Conservation (phyloP, 2,329 filamentous ascomycete species). For the Arachnopeziza araneosa region DNA sequence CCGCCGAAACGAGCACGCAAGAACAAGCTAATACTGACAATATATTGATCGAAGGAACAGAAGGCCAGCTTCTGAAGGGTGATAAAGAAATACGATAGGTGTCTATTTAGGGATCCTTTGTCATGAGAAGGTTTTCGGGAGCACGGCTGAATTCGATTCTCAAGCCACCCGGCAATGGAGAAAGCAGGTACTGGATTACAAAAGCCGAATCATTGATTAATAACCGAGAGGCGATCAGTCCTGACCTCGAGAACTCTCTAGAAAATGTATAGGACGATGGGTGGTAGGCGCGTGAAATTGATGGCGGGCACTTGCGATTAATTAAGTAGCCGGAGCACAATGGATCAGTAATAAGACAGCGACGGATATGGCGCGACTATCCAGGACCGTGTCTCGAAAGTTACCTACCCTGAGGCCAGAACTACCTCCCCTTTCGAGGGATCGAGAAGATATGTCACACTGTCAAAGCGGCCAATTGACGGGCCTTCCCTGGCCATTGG, state of each 20-base stretch:
- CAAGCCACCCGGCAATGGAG: not conserved
- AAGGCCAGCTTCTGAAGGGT: conserved; percentile 25
- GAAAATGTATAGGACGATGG: not conserved
- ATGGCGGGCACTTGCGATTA: not conserved
- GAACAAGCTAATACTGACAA: conserved; percentile 1
- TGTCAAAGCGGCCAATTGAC: not conserved
- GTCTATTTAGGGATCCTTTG: not conserved
- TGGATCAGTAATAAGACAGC: too few relatives aligned
- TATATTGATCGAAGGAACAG: conserved; percentile 15
- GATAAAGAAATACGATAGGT: not conserved
- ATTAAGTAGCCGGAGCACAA: not conserved
- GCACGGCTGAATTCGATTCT: not conserved
- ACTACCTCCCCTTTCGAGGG: not conserved
- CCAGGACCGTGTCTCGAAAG: not conserved
- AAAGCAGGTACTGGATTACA: not conserved
- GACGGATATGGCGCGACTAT: not conserved
- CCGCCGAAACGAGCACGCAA: not conserved
- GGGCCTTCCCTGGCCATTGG: not conserved
- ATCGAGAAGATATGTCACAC: not conserved
- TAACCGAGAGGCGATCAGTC: not conserved
- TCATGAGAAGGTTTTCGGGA: not conserved
- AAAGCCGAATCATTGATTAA: not conserved
- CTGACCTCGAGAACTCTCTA: not conserved
- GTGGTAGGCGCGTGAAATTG: not conserved
- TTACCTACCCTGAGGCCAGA: not conserved